Evolutionary conservation across 345 rosid genomes (phyloP), one percentile per base, ranked within the genome.

Genomic region (Eucalyptus globulus): DNA sequence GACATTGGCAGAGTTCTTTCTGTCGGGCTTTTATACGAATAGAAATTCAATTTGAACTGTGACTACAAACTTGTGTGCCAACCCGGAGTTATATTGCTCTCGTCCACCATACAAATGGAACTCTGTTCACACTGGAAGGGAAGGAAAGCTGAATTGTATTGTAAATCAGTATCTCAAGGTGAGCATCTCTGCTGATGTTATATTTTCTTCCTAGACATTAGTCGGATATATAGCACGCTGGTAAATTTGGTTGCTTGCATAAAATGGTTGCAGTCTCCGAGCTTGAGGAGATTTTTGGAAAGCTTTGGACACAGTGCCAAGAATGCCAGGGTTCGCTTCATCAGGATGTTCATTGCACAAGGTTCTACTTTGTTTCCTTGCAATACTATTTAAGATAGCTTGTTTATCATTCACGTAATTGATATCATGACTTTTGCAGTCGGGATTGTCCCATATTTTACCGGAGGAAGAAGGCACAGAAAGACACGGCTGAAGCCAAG

Each of bases 311-410:
- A 2, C 99, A 98, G 91, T 98, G 97, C 91, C 99, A 97, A 90
- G 99, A 97, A 88, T 98, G 99, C 91, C 99, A 96, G 92, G 99
- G 99, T 87, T 98, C 99, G 87, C 99, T 98, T 91, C 99, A 97
- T 93, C 98, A 97, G 94, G 99, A 98, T 93, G 97, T 98, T 58
- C 97, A 95, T 51, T 97, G 99, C 92, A 96, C 99, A 44, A 95
- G 99, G 99, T 98, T 91, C 31, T 88, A 34, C 49, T 76, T 87
- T 90, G 51, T 45, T 49, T 76, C 62, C 34, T 65, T 1, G 11
- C 45, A 11, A 0, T 51, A 13, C 43, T 5, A 8, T 37, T 9
- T 47, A 34, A 69, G 80, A 67, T 58, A 26, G 65, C 24, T 9
- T 43, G 19, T 89, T 72, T 49, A 3, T 31, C 13, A 69, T 44